Conservation (phyloP, 257 asterid genomes). For the Cinchona pubescens region DNA sequence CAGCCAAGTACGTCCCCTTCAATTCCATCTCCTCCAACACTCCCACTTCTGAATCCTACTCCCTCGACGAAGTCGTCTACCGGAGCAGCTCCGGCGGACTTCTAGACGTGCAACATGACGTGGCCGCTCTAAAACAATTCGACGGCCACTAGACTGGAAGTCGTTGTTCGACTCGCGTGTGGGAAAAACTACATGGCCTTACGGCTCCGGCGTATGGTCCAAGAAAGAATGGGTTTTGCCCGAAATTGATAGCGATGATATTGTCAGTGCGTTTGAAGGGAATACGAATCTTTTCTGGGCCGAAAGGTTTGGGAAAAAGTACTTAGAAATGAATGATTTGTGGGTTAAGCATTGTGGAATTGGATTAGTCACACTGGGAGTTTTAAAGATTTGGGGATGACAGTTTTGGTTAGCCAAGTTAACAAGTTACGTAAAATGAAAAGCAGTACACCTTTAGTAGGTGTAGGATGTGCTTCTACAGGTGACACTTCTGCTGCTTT, state of each 20-base stretch:
- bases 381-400: conserved; percentile 62
- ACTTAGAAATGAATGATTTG: conserved; percentile 44
- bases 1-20: conserved; percentile 64
- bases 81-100: conserved; percentile 57
- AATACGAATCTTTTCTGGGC: conserved; percentile 61
- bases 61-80: conserved; percentile 58
- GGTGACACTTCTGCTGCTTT: conserved; percentile 69
- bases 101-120: conserved; percentile 62
- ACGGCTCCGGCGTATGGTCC: conserved; percentile 74
- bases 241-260: conserved; percentile 42
- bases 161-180: conserved; percentile 54
- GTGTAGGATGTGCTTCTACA: conserved; percentile 65
- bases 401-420: conserved; percentile 59
- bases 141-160: conserved; percentile 56
- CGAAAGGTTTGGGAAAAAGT: conserved; percentile 43
- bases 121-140: conserved; percentile 45
- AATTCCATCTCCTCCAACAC: conserved; percentile 33
- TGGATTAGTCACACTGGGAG: conserved; percentile 60
- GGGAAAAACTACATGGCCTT: conserved; percentile 60
- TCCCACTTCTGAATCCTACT: conserved; percentile 50
- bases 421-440: conserved; percentile 47
- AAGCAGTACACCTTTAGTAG: conserved; percentile 37
- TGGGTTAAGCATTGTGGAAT: conserved; percentile 68
- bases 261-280: conserved; percentile 57
- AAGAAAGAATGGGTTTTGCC: conserved; percentile 64